Evolutionary conservation across 306 rosid species (phyloP), one percentile per base, ranked within the genome.

Genomic region (Senna tora): DNA sequence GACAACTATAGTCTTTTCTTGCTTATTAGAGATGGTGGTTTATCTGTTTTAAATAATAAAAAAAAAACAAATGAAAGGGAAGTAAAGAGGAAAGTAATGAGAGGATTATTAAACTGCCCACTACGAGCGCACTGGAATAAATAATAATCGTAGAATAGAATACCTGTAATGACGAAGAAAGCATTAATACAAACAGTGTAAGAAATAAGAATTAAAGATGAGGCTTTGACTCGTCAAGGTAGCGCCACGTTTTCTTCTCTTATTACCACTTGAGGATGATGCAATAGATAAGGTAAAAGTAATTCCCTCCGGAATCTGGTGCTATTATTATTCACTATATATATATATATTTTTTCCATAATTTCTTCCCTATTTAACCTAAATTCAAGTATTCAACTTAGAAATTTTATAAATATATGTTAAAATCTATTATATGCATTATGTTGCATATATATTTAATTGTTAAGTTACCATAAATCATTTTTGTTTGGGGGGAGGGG

Each of bases 1-100:
- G 84, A 70, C 70, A 58, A 20, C 66, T 19, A n/a, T n/a, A 33
- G 73, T 66, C 52, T 30, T 66, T 16, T 34, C 9, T 12, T 36
- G 7, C 14, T 15, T 36, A 36, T 36, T 36, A 14, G 71, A 22
- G 54, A 52, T 38, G 45, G 78, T 63, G 71, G 65, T 63, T 51
- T 63, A 22, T 63, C 71, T 63, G 70, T 73, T 36, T 59, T 56
- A 10, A 4, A 4, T 30, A 15, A 14, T 33, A 16, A 9, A 9
- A n/a, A 9, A 16, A n/a, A 33, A 9, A 58, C 12, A 67, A 25
- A 62, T 53, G 74, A 54, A 69, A 21, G 50, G 16, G 39, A 69
- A 69, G 74, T 4, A 25, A 45, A 42, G 52, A 20, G 51, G n/a
- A 20, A 41, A 64, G 69, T 39, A 60, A 46, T 5, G 30, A 9